phyloP scores from a whole-genome alignment of 164 flowering plant species.

The Kalanchoe fedtschenkoi region DNA sequence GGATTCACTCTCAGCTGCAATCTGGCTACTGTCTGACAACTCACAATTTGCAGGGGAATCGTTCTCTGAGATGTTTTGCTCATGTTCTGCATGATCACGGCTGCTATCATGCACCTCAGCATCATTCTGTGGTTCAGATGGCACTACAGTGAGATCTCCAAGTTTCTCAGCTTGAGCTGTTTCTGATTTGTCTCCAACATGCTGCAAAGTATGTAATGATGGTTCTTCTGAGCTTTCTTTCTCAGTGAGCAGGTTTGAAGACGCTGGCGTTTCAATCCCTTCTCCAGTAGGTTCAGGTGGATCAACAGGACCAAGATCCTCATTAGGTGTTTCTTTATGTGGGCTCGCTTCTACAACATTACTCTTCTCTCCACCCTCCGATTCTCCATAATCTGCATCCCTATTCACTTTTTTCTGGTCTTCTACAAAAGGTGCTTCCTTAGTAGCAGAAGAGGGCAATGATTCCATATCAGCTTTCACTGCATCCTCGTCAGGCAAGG shows the following conservation, averaged over 20 bases:
- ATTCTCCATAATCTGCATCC: conserved; percentile 17
- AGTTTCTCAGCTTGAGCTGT: conserved; percentile 18
- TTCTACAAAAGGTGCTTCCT: conserved; percentile 20
- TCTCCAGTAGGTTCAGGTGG: conserved; percentile 15
- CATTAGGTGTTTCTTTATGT: conserved; percentile 23
- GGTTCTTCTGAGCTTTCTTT: conserved; percentile 19
- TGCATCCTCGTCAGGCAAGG: conserved; percentile 14
- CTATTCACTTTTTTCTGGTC: conserved; percentile 20
- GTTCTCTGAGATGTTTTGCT: conserved; percentile 23
- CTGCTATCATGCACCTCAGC: conserved; percentile 19
- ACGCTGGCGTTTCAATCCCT: conserved; percentile 20
- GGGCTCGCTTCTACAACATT: conserved; percentile 10
- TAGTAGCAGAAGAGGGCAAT: conserved; percentile 12
- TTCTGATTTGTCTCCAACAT: conserved; percentile 19
- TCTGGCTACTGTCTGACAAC: conserved; percentile 15
- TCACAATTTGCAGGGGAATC: conserved; percentile 17
- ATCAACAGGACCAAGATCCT: conserved; percentile 13
- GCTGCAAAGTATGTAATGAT: conserved; percentile 20
- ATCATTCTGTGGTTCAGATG: conserved; percentile 16
- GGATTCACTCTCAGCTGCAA: conserved; percentile 18
- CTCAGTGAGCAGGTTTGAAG: conserved; percentile 12
- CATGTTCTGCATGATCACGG: conserved; percentile 17
- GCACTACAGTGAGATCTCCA: conserved; percentile 7
- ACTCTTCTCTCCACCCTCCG: conserved; percentile 16
- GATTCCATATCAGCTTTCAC: conserved; percentile 18